Evolutionary conservation across 768 basidiomycete genomes (phyloP), one percentile per base, ranked within the genome.

Genomic region (Tephrocybe sp.): DNA sequence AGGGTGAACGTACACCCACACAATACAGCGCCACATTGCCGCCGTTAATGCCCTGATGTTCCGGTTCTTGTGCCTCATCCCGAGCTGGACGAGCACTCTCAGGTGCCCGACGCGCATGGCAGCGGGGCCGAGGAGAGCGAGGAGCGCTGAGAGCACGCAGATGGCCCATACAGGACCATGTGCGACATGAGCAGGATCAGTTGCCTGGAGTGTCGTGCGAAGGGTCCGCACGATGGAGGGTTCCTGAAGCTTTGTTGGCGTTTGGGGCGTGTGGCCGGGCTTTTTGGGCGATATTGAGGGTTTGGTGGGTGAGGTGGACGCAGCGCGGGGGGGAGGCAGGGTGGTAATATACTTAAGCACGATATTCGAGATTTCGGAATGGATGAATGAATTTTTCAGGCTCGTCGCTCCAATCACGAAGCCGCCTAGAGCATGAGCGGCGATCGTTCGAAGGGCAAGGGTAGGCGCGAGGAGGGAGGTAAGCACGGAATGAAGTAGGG

Each of bases 141-240:
- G 73, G 45, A 91, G 68, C 53, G 76, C 74, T 0, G 85, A 81
- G 1, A 90, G 68, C 26, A 90, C 84, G 53, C 78, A 79, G 47
- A 89, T 71, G 4, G 79, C 84, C 90, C 90, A 92, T 1, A 86
- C 83, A 8, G 90, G 88, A 1, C 88, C 88, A 59, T 90, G 85
- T 1, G 88, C 86, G 7, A 78, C 78, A 54, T 85, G 78, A 5
- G 67, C 64, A 2, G 84, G 84, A 5, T 86, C 83, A 3, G 70
- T 65, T 1, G 77, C 72, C 14, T 66, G 66, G 40, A 91, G 68
- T 1, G 85, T 86, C 0, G 81, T 81, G 23, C 86, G 81, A 4
- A 91, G 73, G 1, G 86, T 86, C 44, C 85, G 81, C 32, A 84
- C 64, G 52, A 90, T 85, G 3, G 68, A 30, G 1, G 83, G 66